These are phyloP conservation scores for Metarhizium robertsii DNA, from an alignment of 2,329 filamentous ascomycete genomes.

Conservation along the genomic window DNA sequence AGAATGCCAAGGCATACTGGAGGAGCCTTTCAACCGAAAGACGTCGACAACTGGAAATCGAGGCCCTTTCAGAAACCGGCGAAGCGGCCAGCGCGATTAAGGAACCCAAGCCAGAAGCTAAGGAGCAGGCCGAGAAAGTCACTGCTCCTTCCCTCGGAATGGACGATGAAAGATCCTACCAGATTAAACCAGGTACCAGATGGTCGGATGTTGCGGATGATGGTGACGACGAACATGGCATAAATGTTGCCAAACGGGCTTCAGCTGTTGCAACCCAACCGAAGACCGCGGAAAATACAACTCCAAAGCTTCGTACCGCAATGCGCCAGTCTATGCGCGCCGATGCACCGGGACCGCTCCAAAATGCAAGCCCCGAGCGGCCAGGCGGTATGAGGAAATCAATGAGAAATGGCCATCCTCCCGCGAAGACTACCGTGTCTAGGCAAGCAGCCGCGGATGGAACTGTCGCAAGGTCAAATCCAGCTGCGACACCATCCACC, in stretches of 20 bases:
- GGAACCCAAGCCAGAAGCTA: conserved; percentile 19
- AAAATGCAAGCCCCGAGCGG: conserved; percentile 8
- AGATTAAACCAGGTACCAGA: conserved; percentile 26
- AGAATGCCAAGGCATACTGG: conserved; percentile 61
- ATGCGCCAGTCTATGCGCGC: conserved; percentile 40
- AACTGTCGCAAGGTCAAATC: not conserved
- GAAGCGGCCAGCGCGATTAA: conserved; percentile 30
- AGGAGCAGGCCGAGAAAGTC: conserved; percentile 23
- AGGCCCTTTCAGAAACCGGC: conserved; percentile 44
- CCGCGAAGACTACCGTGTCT: not conserved
- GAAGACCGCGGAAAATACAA: not conserved
- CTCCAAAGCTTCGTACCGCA: conserved; percentile 34
- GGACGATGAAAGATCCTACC: conserved; percentile 24
- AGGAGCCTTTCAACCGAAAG: conserved; percentile 53
- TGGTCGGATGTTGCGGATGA: conserved; percentile 14
- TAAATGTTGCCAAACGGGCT: conserved; percentile 1
- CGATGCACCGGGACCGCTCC: conserved; percentile 13
- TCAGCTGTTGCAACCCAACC: not conserved
- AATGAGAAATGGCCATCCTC: conserved; percentile 14
- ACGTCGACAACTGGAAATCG: conserved; percentile 50
- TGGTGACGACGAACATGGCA: not conserved
- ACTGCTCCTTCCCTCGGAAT: not conserved
- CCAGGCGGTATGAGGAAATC: conserved; percentile 23
- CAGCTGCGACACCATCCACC: not conserved
- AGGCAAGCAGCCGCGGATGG: not conserved